Base-by-base conservation (phyloP, 768 basidiomycete genomes). In the Trametes cinnabarina region DNA sequence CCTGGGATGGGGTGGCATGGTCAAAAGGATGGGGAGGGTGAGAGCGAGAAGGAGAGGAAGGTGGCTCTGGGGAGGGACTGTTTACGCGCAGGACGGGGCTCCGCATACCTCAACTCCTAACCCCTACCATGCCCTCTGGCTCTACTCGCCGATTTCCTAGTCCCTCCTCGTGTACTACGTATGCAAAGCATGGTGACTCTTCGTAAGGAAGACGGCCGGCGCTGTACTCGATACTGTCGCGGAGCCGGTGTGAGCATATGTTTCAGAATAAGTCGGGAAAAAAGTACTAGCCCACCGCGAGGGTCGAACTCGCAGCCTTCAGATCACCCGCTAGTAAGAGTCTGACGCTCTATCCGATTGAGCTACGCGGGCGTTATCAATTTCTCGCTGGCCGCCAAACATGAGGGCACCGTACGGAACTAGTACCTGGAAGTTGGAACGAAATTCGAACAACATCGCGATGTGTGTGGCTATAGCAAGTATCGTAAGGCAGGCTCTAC, bases 241-340 rank as follows among this genome's bases (percentile, higher is more conserved):
- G 30, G 30, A 11, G 30, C 5, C 30, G 6, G 11, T 32, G 17
- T n/a, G 14, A 15, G 7, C 5, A 4, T 15, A 39, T 1, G 3
- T 15, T 15, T 4, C 12, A 14, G 43, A 17, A 3, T 9, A 7
- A 0, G 4, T 11, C 4, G 7, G 5, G 10, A 28, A 46, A 46
- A 49, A 49, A 20, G 22, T 15, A 60, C 47, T 82, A 81, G 79
- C 79, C 79, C 79, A 81, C 79, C 79, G 80, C 79, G 79, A 79
- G 79, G 79, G 80, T 81, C 79, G 79, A 81, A 82, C 79, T 79
- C 78, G 79, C 79, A 81, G 79, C 79, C 80, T 82, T 82, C 80
- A 82, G 79, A 82, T 82, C 42, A 60, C 59, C 57, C 50, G 50
- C 57, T 30, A 19, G 51, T 82, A 82, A 82, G 79, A 82, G 80